phyloP scores from a whole-genome alignment of 225 moss, liverwort and hornwort genomes.

The Bryum argenteum region DNA sequence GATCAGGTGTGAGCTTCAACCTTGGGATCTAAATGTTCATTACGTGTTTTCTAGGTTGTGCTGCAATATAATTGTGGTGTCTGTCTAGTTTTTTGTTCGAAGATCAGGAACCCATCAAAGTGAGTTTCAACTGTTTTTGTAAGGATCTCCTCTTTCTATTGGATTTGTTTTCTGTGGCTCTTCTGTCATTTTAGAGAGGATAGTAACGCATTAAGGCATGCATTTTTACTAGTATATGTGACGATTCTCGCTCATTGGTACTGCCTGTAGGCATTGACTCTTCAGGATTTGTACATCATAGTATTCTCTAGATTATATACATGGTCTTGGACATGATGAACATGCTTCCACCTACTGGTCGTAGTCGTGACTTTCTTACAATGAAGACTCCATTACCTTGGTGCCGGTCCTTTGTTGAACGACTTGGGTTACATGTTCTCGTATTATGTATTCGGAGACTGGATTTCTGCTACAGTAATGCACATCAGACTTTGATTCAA shows the following conservation, averaged over 20 bases:
- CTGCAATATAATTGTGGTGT: not conserved
- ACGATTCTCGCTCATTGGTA: not conserved
- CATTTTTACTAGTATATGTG: not conserved
- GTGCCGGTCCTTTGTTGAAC: constrained; percentile 10
- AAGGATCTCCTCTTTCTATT: too few relatives aligned
- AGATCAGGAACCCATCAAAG: not conserved
- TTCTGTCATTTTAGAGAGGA: not conserved
- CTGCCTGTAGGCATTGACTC: not conserved
- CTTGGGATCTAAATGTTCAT: not conserved
- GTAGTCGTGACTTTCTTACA: not conserved
- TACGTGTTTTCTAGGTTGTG: not conserved
- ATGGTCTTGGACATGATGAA: not conserved
- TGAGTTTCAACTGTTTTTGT: not conserved
- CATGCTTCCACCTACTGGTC: not conserved
- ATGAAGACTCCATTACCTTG: not conserved
- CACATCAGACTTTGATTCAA: constrained; percentile 9
- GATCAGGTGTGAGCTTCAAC: constrained; percentile 63
- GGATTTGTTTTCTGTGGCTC: not conserved
- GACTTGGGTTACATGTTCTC: constrained; percentile 1
- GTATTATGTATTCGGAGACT: constrained; percentile 1
- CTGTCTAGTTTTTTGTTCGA: constrained; percentile 4
- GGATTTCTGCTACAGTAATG: constrained; percentile 2
- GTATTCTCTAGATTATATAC: not conserved
- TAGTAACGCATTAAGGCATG: not conserved
- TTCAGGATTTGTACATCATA: not conserved